Base-by-base conservation (phyloP, 495 filamentous ascomycete species). In the Cercophora sp. region DNA sequence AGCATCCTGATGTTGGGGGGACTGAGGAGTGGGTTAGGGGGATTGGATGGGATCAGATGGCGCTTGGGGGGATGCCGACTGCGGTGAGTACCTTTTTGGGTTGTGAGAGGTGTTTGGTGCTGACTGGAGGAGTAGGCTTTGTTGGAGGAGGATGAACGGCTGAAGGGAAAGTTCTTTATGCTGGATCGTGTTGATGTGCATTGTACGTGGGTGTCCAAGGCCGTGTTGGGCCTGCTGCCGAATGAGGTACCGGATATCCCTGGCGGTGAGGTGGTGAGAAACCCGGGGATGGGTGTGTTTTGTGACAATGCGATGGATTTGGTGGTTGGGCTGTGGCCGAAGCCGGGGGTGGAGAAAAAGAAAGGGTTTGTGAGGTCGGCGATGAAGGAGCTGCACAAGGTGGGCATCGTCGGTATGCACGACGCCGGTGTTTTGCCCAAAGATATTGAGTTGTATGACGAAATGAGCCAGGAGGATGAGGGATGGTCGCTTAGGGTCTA, bases 221-320 rank as follows among this genome's bases (percentile, higher is more conserved):
- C 80, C 13, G 75, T 86, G 13, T 67, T 86, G 5, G 59, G 73
- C 26, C 64, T 85, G 1, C 71, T 85, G 1, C 74, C 80, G 1
- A 54, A 60, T 4, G 72, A 77, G 3, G 51, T 82, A 2, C 78
- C 78, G 9, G 64, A 76, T 39, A 59, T 82, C 10, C 78, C 81
- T 1, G 83, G 83, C 1, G 83, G 83, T 0, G 77, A 84, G 37
- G 72, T 85, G 15, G 62, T 81, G 8, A 68, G 70, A 13, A 59
- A 70, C 3, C 82, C 82, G 0, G 80, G 81, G 1, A 70, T 68
- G 58, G 83, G 83, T n/a, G 82, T 86, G 8, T 85, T 85, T 60
- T 86, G 83, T 57, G 83, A 86, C 59, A 85, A 85, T 61, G 81
- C 82, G 2, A 84, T 85, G 74, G 81, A 84, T 45, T 65, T 83